Conservation (phyloP, 2,329 filamentous ascomycete species). For the Aspergillus brunneoviolaceus region DNA sequence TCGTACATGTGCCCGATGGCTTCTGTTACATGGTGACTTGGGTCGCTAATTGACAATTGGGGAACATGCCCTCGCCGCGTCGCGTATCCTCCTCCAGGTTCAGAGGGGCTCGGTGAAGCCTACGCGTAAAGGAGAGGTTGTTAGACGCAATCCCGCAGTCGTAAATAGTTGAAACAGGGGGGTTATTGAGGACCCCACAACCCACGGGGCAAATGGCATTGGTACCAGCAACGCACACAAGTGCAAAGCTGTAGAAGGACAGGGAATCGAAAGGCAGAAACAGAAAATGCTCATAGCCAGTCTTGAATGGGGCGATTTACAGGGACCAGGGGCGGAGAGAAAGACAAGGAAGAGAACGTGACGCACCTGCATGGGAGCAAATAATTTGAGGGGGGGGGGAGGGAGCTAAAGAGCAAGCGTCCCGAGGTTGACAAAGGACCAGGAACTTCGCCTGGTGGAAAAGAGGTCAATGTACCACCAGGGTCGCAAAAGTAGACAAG, state of each 20-base stretch:
- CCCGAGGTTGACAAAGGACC: conserved; percentile 29
- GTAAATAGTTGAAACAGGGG: conserved; percentile 1
- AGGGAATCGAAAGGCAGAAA: not conserved
- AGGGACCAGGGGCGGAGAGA: conserved; percentile 7
- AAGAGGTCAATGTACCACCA: conserved; percentile 40
- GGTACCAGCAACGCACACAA: not conserved
- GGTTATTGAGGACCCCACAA: not conserved
- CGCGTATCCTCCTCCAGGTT: conserved; percentile 49
- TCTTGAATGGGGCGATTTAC: not conserved
- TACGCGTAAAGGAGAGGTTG: conserved; percentile 21
- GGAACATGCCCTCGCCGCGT: conserved; percentile 58
- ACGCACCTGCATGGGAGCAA: conserved; percentile 42
- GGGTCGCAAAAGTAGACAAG: conserved; percentile 31
- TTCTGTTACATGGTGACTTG: conserved; percentile 91
- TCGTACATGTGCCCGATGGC: conserved; percentile 90
- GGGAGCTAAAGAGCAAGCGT: conserved; percentile 20
- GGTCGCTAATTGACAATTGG: conserved; percentile 75
- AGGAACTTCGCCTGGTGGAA: conserved; percentile 25
- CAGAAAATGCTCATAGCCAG: not conserved
- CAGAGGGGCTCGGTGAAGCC: conserved; percentile 44
- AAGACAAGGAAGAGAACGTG: conserved; percentile 24
- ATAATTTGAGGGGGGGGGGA: conserved; percentile 29
- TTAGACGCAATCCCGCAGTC: conserved; percentile 6
- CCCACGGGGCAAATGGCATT: not conserved
- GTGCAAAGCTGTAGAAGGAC: not conserved